Percentiles rank a stretch among this genome's conserved stretches.
These are phyloP conservation scores for Monilinia fructigena DNA, from an alignment of 2,329 filamentous ascomycete species.

Conservation along the genomic window DNA sequence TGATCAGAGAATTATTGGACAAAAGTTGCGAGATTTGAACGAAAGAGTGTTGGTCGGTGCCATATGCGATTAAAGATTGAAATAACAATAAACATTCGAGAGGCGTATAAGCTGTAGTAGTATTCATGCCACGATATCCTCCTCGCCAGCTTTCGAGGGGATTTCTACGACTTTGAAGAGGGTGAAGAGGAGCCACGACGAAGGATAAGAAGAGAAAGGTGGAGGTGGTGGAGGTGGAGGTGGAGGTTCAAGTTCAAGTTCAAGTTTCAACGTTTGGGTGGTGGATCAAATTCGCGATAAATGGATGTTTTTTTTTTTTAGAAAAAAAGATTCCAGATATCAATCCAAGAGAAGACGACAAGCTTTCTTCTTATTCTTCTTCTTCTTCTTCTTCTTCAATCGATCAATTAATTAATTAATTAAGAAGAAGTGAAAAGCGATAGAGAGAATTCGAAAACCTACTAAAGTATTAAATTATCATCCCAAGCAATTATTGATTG, in stretches of 20 bases:
- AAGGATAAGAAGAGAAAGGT: constrained; percentile 13
- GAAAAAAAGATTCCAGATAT: neutral
- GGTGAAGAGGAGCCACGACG: constrained; percentile 56
- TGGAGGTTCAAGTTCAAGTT: too few species aligned
- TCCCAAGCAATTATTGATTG: neutral
- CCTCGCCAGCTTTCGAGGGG: constrained; percentile 57
- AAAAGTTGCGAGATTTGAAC: constrained; percentile 70
- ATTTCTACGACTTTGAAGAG: constrained; percentile 52
- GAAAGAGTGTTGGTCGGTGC: constrained; percentile 64
- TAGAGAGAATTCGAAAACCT: constrained; percentile 6
- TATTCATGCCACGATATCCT: constrained; percentile 56
- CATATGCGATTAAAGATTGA: constrained; percentile 70
- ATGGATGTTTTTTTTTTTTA: neutral
- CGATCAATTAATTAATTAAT: constrained; percentile 13
- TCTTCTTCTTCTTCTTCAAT: too few species aligned
- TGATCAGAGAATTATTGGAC: constrained; percentile 70
- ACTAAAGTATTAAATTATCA: neutral
- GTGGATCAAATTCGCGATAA: constrained; percentile 20
- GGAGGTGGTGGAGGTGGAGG: neutral
- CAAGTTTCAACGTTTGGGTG: neutral
- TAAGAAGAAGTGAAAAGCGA: constrained; percentile 1
- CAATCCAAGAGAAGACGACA: neutral
- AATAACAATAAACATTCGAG: constrained; percentile 86
- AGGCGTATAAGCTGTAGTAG: constrained; percentile 67
- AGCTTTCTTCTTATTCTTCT: neutral